Evolutionary conservation across 2,329 filamentous ascomycete species (phyloP).

Genomic region (Chalara sp.): DNA sequence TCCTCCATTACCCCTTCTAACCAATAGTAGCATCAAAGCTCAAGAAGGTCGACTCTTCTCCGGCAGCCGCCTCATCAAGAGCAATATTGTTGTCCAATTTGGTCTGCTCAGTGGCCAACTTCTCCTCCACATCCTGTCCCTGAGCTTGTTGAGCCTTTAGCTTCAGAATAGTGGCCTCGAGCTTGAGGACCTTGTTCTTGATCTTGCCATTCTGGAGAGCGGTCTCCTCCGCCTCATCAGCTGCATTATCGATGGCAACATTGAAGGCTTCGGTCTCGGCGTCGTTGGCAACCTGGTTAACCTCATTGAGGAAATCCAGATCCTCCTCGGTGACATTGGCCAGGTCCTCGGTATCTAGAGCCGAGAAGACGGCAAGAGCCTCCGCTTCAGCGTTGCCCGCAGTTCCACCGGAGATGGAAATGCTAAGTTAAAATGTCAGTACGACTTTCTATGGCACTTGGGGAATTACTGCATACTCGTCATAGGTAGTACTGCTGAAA

Average conservation of each 20-base stretch:
- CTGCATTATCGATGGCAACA: constrained; percentile 42
- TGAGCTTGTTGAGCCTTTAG: constrained; percentile 46
- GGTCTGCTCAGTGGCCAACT: constrained; percentile 39
- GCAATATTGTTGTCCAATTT: constrained; percentile 49
- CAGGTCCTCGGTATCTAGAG: constrained; percentile 38
- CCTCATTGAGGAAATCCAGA: constrained; percentile 40
- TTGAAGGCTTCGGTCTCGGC: constrained; percentile 50
- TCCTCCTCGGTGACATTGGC: constrained; percentile 40
- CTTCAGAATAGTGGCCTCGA: constrained; percentile 43
- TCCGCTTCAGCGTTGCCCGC: constrained; percentile 47
- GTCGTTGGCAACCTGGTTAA: constrained; percentile 43
- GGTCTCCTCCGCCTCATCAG: constrained; percentile 29
- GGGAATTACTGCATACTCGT: constrained; percentile 19
- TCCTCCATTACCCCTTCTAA: no score
- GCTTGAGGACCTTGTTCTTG: constrained; percentile 55
- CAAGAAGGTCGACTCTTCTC: constrained; percentile 21
- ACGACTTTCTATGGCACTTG: neutral
- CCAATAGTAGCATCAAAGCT: neutral
- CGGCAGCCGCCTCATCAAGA: constrained; percentile 28
- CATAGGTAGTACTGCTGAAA: constrained; percentile 14
- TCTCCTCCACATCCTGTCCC: constrained; percentile 34
- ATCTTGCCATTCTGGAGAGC: constrained; percentile 49
- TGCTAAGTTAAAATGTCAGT: constrained; percentile 28
- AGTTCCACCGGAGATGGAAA: constrained; percentile 44
- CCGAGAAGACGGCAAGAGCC: constrained; percentile 47